Conservation (phyloP, 345 rosid species). For the Odontarrhena argentea region DNA sequence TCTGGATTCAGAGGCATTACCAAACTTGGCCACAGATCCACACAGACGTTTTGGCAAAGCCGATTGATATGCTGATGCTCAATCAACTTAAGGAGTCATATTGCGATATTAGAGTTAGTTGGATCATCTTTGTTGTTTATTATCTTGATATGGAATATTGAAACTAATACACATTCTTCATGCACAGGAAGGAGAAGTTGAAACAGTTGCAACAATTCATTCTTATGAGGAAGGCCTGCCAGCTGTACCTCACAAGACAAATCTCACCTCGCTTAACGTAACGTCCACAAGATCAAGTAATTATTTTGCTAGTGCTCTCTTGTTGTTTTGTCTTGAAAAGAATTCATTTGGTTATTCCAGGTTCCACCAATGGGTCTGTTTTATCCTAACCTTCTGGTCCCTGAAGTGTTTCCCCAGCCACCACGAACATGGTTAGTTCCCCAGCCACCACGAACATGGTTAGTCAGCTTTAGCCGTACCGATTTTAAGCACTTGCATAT, state of each 20-base stretch:
- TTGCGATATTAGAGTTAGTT: slow-evolving; percentile 75
- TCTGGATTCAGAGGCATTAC: slow-evolving; percentile 95
- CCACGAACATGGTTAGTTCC: slow-evolving; percentile 88
- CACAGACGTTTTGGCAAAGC: slow-evolving; percentile 76
- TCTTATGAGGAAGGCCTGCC: slow-evolving; percentile 76
- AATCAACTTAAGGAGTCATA: slow-evolving; percentile 76
- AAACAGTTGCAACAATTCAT: slow-evolving; percentile 65
- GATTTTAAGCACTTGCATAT: slow-evolving; percentile 11
- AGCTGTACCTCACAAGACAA: slow-evolving; percentile 77
- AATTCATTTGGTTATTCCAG: slow-evolving; percentile 42
- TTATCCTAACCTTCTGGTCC: slow-evolving; percentile 81
- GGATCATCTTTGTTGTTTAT: background rate
- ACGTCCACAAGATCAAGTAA: background rate
- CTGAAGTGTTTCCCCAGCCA: slow-evolving; percentile 84
- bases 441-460: slow-evolving; percentile 90
- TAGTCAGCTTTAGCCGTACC: slow-evolving; percentile 26
- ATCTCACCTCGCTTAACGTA: slow-evolving; percentile 85
- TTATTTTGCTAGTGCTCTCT: background rate
- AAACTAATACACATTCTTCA: slow-evolving; percentile 11
- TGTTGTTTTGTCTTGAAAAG: slow-evolving; percentile 1
- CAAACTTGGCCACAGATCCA: slow-evolving; percentile 90
- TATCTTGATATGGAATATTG: slow-evolving; percentile 24
- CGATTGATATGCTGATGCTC: slow-evolving; percentile 82
- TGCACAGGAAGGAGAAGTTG: slow-evolving; percentile 76
- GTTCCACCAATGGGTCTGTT: slow-evolving; percentile 97